Conservation (phyloP, 2,329 filamentous ascomycete species). For the Aciculosporium take region DNA sequence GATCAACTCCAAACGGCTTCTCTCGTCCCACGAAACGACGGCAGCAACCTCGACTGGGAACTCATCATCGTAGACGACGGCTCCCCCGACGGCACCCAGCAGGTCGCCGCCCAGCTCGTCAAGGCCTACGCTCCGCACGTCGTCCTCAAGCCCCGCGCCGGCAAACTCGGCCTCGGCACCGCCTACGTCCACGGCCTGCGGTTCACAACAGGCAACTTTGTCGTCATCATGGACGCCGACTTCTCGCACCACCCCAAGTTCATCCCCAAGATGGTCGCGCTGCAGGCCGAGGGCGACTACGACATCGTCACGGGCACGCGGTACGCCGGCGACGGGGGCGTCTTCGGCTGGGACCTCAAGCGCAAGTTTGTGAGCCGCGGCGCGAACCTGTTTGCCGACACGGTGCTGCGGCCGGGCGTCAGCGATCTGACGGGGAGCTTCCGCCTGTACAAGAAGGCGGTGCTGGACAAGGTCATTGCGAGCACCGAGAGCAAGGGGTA, state of each 20-base stretch:
- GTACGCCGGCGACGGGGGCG: conserved; percentile 78
- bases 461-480: conserved; percentile 78
- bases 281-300: conserved; percentile 64
- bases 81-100: conserved; percentile 88
- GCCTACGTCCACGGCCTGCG: conserved; percentile 92
- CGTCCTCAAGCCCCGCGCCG: conserved; percentile 71
- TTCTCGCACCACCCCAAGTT: conserved; percentile 99
- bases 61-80: conserved; percentile 97
- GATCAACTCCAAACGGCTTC: too few species aligned
- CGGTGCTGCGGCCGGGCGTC: conserved; percentile 80
- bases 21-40: too few species aligned
- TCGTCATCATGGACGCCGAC: conserved; percentile 99
- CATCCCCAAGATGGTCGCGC: conserved; percentile 82
- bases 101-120: conserved; percentile 79
- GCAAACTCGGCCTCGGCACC: conserved; percentile 93
- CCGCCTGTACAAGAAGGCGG: conserved; percentile 80
- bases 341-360: conserved; percentile 95
- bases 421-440: conserved; percentile 94
- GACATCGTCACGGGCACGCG: conserved; percentile 96
- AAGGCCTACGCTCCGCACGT: conserved; percentile 71
- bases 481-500: conserved; percentile 94
- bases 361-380: conserved; percentile 71
- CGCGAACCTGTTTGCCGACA: conserved; percentile 92
- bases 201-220: conserved; percentile 81
- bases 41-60: conserved; percentile 87